Base-by-base conservation (phyloP, 78 protist genomes). In the Dictyostelium capitatum region DNA sequence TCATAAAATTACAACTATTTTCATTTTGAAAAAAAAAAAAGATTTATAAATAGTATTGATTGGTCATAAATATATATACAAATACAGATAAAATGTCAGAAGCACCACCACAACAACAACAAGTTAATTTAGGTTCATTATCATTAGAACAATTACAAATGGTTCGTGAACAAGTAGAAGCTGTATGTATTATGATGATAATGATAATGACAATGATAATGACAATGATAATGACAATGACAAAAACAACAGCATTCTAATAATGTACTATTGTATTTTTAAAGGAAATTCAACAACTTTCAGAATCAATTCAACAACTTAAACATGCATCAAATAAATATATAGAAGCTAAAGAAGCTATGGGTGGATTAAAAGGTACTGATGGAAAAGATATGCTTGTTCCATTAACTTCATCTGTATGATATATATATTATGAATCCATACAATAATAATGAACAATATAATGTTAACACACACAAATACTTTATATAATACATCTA, bases 311-410 rank as follows among this genome's bases (percentile, higher is more conserved):
- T 23, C 19, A 17, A 19, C 78, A 74, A 87, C 56, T 87, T 11
- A 87, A 37, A 62, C 93, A 87, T 87, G 93, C 93, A 37, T 51
- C 82, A 19, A 77, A 46, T 50, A 87, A 87, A 69, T 87, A 87
- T 87, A 7, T 77, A 87, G 93, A 87, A 50, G 93, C 93, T n/a
- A 87, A 87, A 64, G 93, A 87, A 11, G 93, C 93, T 20, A 87
- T 87, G 67, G 59, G 46, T 25, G 93, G 93, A 48, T 69, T 87
- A 32, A 25, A 77, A 74, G 93, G 93, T 64, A 23, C 93, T n/a
- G 84, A 87, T n/a, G 93, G 93, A 64, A 87, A 87, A 77, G 93
- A 87, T 9, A 70, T 87, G 25, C 25, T 87, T 11, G 93, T 87
- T 30, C 93, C 93, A 70, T 64, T 87, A 30, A 87, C 93, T 51